Evolutionary conservation across 371 early-diverging fungal species (phyloP).

Genomic region (Mortierella sp.): DNA sequence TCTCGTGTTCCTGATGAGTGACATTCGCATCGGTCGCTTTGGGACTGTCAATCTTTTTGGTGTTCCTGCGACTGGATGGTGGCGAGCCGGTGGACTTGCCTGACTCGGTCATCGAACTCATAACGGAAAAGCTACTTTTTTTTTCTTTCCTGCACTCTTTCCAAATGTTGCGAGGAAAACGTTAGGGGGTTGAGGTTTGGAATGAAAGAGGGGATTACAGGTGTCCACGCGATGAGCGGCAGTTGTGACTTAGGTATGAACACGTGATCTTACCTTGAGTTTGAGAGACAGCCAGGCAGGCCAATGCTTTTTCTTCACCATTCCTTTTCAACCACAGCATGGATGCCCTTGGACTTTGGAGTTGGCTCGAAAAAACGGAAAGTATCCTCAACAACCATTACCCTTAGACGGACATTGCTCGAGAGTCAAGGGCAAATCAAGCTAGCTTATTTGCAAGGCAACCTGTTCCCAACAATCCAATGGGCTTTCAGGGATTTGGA

Average conservation of each 20-base stretch:
- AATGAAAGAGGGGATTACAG: background rate
- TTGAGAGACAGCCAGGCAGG: too few species aligned
- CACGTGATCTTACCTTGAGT: too few species aligned
- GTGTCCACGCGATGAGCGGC: background rate
- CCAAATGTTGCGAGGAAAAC: too few species aligned
- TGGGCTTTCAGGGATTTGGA: too few species aligned
- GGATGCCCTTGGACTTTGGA: background rate
- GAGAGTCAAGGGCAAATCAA: too few species aligned
- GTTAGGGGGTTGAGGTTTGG: too few species aligned
- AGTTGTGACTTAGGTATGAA: too few species aligned
- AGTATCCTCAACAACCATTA: too few species aligned
- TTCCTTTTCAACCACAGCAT: background rate
- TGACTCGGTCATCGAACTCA: constrained; percentile 31
- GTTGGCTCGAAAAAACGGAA: background rate
- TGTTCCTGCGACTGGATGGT: constrained; percentile 4
- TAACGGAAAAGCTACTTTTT: constrained; percentile 2
- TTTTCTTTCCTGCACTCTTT: too few species aligned
- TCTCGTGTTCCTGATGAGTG: constrained; percentile 7
- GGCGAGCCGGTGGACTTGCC: constrained; percentile 14
- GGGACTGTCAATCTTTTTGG: constrained; percentile 15
- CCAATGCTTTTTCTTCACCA: background rate
- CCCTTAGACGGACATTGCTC: too few species aligned
- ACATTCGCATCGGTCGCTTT: background rate
- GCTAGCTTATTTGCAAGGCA: too few species aligned
- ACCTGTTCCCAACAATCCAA: too few species aligned